phyloP scores from a whole-genome alignment of 202 grass and related monocot species.

The Zoysia matrella region DNA sequence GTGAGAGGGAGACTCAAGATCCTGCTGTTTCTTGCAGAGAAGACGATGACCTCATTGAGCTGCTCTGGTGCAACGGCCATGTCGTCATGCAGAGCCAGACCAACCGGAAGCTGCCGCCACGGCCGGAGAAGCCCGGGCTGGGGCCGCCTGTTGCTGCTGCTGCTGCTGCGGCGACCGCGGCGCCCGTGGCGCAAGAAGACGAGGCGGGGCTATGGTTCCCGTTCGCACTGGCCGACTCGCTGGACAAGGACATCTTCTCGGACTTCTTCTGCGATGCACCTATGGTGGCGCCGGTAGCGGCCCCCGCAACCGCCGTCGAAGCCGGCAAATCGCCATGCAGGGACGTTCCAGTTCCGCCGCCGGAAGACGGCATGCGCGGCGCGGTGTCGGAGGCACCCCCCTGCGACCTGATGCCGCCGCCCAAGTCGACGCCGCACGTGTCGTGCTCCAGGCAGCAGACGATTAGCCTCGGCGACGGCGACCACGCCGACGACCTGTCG shows the following conservation, averaged over 20 bases:
- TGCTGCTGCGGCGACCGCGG: neutral
- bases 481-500: slow-evolving; percentile 35
- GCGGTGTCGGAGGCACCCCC: slow-evolving; percentile 28
- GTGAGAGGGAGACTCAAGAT: neutral
- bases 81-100: slow-evolving; percentile 90
- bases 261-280: slow-evolving; percentile 73
- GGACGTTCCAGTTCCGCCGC: neutral
- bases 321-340: neutral
- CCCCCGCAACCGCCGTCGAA: neutral
- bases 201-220: slow-evolving; percentile 64
- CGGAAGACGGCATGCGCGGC: neutral
- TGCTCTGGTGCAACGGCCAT: slow-evolving; percentile 91
- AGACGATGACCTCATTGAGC: slow-evolving; percentile 73
- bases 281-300: neutral
- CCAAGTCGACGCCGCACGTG: slow-evolving; percentile 47
- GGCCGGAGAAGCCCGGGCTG: slow-evolving; percentile 31
- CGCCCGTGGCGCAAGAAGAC: slow-evolving; percentile 44
- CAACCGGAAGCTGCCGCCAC: slow-evolving; percentile 49
- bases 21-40: slow-evolving; percentile 41
- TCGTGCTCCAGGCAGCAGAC: slow-evolving; percentile 45
- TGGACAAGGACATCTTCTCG: slow-evolving; percentile 81
- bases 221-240: slow-evolving; percentile 67
- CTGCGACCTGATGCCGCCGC: slow-evolving; percentile 63
- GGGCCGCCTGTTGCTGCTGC: neutral
- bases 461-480: slow-evolving; percentile 32